Evolutionary conservation across 345 rosid species (phyloP), one percentile per base, ranked within the genome.

Genomic region (Citrus reticulata): DNA sequence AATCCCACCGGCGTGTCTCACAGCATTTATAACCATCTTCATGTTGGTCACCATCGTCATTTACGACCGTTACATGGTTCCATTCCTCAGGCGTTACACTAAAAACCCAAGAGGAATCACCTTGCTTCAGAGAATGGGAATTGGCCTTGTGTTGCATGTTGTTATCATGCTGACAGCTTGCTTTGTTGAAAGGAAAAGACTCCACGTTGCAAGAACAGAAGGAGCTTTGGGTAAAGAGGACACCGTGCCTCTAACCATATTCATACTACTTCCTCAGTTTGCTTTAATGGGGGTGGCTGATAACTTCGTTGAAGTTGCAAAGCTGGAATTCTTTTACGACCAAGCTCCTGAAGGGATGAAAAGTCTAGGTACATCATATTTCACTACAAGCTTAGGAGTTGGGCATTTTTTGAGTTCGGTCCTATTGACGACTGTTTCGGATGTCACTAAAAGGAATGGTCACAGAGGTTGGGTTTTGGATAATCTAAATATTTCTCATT

Each of bases 321-420:
- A 95, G 87, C 54, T 93, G 25, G 97, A 93, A 72, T 93, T 92
- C 55, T 95, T 95, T 93, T 95, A 93, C 39, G 97, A 93, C 67
- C 98, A 95, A 66, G 94, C 97, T 9, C 97, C 98, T 0, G 87
- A 90, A 67, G 89, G 89, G 39, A 91, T 92, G 98, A 93, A 95
- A 70, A 90, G 98, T 68, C 82, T 95, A 0, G 95, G 98, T 29
- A 87, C 98, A 11, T 87, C 98, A 0, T 92, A 90, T 74, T 92
- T 90, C 67, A 81, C 89, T 0, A 89, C 78, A 27, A 90, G 91
- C 80, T 20, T 92, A 39, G 95, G 91, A 13, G 66, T 95, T 5
- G 97, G 97, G 32, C 81, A 82, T 74, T 93, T 90, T 81, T 67
- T 92, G 27, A 93, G 97, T n/a, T 91, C 94, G 69, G 90, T 91